Conservation (phyloP, 108 stramenopile species). For the Stephanodiscus triporus region DNA sequence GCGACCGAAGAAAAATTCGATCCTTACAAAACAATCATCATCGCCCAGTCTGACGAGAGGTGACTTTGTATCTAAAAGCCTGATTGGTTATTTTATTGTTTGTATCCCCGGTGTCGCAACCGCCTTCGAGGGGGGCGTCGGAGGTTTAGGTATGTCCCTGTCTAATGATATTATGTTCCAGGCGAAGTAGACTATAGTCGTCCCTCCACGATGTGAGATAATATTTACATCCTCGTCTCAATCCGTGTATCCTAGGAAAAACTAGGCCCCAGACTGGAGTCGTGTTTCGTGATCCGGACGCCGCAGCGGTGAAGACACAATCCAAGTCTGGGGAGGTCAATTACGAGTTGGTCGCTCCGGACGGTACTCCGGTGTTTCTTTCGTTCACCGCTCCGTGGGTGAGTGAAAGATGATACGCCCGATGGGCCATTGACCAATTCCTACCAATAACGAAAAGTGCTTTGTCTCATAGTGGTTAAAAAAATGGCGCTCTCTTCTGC, state of each 20-base stretch:
- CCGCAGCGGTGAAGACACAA: constrained; percentile 11
- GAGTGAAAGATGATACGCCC: constrained; percentile 5
- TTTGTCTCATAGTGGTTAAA: background rate
- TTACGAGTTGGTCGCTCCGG: constrained; percentile 46
- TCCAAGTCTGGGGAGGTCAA: constrained; percentile 30
- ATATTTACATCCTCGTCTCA: background rate
- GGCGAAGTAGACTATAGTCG: background rate
- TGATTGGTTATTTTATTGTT: constrained; percentile 5
- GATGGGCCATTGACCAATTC: background rate
- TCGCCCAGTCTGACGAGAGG: background rate
- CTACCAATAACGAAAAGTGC: background rate
- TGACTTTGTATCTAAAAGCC: constrained; percentile 19
- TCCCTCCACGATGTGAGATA: background rate
- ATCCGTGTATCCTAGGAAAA: constrained; percentile 45
- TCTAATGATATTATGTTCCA: background rate
- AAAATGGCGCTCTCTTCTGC: background rate
- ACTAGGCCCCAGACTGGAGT: constrained; percentile 85
- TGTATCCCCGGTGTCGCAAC: constrained; percentile 9
- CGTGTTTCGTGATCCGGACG: constrained; percentile 53
- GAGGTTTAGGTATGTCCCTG: constrained; percentile 57
- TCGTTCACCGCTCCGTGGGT: constrained; percentile 46
- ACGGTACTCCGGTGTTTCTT: constrained; percentile 42
- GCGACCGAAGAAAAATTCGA: background rate
- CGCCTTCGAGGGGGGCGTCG: constrained; percentile 83
- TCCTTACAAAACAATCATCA: background rate